A percentile compares a stretch with the other conserved stretches of the same genome.
phyloP scores from a whole-genome alignment of 768 basidiomycete genomes.

The Plicaturopsis crispa region DNA sequence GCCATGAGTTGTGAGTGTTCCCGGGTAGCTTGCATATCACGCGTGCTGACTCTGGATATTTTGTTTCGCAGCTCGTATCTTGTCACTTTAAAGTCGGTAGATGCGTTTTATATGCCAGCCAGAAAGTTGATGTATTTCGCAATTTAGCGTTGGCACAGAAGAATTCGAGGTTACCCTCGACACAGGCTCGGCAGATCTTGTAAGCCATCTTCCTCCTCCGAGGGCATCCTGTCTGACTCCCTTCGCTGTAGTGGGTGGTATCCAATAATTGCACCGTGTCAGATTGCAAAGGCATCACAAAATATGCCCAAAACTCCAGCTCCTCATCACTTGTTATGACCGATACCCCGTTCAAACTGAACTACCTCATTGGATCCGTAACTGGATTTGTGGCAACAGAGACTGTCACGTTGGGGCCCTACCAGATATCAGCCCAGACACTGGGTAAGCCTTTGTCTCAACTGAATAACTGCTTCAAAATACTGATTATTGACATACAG shows the following conservation, averaged over 20 bases:
- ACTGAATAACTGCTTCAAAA: neutral
- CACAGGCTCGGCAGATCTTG: conserved; percentile 53
- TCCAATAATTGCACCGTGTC: conserved; percentile 33
- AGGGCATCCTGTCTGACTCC: too few species aligned
- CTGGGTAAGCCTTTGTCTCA: conserved; percentile 27
- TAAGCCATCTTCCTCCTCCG: conserved; percentile 14
- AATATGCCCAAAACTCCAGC: conserved; percentile 27
- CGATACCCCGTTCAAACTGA: conserved; percentile 30
- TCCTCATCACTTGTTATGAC: conserved; percentile 24
- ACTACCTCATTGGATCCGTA: conserved; percentile 44
- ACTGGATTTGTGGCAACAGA: conserved; percentile 40
- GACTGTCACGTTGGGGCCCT: conserved; percentile 34
- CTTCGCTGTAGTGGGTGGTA: conserved; percentile 42
- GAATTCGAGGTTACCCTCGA: conserved; percentile 39
- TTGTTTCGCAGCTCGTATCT: conserved; percentile 29
- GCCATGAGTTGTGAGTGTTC: conserved; percentile 28
- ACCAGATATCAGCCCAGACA: conserved; percentile 37
- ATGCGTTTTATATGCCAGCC: conserved; percentile 5
- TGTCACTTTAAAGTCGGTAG: conserved; percentile 24
- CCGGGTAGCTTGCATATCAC: neutral
- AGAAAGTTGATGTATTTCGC: neutral
- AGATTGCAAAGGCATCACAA: conserved; percentile 38
- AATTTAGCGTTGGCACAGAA: conserved; percentile 33
- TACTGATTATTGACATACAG: conserved; percentile 19
- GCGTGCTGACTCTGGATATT: neutral